phyloP scores from a whole-genome alignment of 2,329 filamentous ascomycete species.

The Aspergillus aculeatus region DNA sequence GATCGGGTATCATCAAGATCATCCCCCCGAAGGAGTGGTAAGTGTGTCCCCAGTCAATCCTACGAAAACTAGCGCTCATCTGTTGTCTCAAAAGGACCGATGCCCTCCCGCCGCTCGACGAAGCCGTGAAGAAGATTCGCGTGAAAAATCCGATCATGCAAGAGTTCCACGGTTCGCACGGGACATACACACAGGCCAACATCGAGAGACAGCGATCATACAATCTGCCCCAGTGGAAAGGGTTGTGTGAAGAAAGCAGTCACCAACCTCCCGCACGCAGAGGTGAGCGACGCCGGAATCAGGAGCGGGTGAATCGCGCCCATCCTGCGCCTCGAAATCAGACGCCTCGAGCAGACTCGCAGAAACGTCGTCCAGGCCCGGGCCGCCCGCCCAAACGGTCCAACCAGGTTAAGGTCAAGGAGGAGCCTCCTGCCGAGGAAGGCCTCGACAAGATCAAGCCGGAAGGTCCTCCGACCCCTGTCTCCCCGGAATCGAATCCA shows the following conservation, averaged over 20 bases:
- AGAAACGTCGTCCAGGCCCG: conserved; percentile 48
- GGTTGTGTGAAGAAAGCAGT: conserved; percentile 88
- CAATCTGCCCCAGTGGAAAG: conserved; percentile 94
- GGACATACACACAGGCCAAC: conserved; percentile 95
- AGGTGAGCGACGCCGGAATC: conserved; percentile 58
- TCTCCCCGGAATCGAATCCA: conserved; percentile 54
- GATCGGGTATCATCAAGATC: conserved; percentile 93
- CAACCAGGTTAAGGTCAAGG: conserved; percentile 40
- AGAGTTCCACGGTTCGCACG: conserved; percentile 93
- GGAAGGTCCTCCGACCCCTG: conserved; percentile 54
- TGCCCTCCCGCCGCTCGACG: conserved; percentile 72
- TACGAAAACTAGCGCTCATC: conserved; percentile 4
- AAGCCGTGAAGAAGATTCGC: conserved; percentile 84
- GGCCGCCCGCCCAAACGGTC: conserved; percentile 40
- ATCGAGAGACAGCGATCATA: conserved; percentile 95
- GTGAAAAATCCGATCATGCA: conserved; percentile 98
- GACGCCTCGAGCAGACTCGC: conserved; percentile 37
- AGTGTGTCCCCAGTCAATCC: conserved; percentile 28
- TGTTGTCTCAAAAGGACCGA: conserved; percentile 53
- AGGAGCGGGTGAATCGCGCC: conserved; percentile 47
- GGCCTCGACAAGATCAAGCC: conserved; percentile 38
- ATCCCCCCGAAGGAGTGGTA: conserved; percentile 94
- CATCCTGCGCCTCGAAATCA: conserved; percentile 34
- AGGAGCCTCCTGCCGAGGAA: conserved; percentile 38
- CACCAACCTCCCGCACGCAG: conserved; percentile 91